Conservation (phyloP, 305 asterid species). For the Solanum hybrid region DNA sequence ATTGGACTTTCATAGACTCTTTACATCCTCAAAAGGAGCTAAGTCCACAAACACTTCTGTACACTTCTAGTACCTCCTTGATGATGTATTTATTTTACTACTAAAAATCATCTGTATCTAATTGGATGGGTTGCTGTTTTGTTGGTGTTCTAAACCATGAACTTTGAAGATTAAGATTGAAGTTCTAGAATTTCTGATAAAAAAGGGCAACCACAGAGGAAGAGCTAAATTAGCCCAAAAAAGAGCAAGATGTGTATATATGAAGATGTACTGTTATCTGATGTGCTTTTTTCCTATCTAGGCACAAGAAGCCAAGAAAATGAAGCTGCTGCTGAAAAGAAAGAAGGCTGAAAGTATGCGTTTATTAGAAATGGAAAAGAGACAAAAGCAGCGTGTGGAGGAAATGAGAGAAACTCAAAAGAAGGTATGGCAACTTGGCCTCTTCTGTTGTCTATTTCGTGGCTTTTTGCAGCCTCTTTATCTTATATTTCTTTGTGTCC, state of each 20-base stretch:
- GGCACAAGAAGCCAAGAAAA: slow-evolving; percentile 81
- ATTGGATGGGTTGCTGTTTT: not conserved
- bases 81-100: too few species aligned
- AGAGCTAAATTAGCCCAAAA: not conserved
- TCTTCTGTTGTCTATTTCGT: not conserved
- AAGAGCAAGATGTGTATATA: not conserved
- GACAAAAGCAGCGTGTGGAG: slow-evolving; percentile 82
- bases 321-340: slow-evolving; percentile 52
- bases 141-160: not conserved
- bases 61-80: too few species aligned
- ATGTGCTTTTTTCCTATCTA: slow-evolving; percentile 18
- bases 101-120: too few species aligned
- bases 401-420: slow-evolving; percentile 72
- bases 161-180: not conserved
- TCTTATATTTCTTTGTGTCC: not conserved
- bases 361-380: slow-evolving; percentile 77
- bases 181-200: not conserved
- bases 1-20: not conserved
- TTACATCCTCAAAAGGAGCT: not conserved
- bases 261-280: not conserved
- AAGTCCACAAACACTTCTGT: not conserved
- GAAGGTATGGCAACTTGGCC: slow-evolving; percentile 40
- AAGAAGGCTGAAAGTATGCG: slow-evolving; percentile 73
- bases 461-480: not conserved
- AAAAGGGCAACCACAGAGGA: not conserved